These are phyloP conservation scores for Incumbomyces lentus DNA, from an alignment of 2,329 filamentous ascomycete genomes.

Conservation along the genomic window DNA sequence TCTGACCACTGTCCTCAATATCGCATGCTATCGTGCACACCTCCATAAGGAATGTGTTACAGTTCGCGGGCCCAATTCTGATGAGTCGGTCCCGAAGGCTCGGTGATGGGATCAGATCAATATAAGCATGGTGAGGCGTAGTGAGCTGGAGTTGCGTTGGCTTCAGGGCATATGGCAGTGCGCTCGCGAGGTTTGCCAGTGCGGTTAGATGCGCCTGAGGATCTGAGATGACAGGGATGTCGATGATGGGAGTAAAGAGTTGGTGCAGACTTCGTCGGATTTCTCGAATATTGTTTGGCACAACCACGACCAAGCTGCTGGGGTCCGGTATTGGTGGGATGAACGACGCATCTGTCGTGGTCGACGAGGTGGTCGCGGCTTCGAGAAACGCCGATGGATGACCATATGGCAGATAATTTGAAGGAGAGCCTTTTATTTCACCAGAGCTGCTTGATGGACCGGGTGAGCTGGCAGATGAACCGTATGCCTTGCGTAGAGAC, in stretches of 20 bases:
- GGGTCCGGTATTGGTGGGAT: constrained; percentile 14
- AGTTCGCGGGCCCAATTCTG: constrained; percentile 26
- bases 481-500: constrained; percentile 27
- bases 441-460: constrained; percentile 17
- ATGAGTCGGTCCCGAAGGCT: constrained; percentile 31
- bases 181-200: constrained; percentile 23
- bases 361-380: constrained; percentile 8
- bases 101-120: constrained; percentile 34
- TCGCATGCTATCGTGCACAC: constrained; percentile 29
- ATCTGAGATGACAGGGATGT: constrained; percentile 25
- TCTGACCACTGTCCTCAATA: constrained; percentile 28
- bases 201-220: constrained; percentile 27
- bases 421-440: constrained; percentile 19
- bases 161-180: constrained; percentile 27
- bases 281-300: constrained; percentile 29
- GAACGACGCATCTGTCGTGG: constrained; percentile 8
- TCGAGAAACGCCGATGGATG: constrained; percentile 13
- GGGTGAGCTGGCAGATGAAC: constrained; percentile 24
- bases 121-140: constrained; percentile 32
- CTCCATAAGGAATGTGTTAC: constrained; percentile 29
- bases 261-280: constrained; percentile 27
- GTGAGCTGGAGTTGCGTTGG: constrained; percentile 31
- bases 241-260: constrained; percentile 29
- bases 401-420: constrained; percentile 15
- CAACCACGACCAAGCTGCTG: constrained; percentile 19